These are phyloP conservation scores for Exophiala phaeomuriformis DNA, from an alignment of 2,329 filamentous ascomycete species.

Conservation along the genomic window DNA sequence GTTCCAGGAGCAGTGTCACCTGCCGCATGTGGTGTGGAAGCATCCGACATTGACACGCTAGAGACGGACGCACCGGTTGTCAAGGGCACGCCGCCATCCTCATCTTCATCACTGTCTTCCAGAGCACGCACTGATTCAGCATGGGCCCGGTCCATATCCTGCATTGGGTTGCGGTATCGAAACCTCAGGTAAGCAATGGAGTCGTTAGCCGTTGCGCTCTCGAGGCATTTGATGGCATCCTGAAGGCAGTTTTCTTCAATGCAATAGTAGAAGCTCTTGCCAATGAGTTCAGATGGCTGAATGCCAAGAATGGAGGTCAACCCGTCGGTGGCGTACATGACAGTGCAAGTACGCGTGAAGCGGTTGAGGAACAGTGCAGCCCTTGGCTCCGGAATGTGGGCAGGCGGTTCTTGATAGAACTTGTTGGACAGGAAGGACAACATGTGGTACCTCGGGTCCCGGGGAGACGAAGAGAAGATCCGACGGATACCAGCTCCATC, in stretches of 20 bases:
- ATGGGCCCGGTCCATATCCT: constrained; percentile 42
- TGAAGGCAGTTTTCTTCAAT: constrained; percentile 69
- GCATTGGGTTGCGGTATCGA: constrained; percentile 68
- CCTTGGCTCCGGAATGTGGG: constrained; percentile 64
- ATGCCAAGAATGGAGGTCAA: constrained; percentile 70
- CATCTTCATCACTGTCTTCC: constrained; percentile 45
- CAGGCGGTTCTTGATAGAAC: constrained; percentile 49
- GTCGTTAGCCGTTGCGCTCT: constrained; percentile 82
- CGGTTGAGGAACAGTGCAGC: constrained; percentile 80
- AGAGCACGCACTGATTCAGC: constrained; percentile 39
- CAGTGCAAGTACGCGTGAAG: constrained; percentile 71
- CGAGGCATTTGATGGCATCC: constrained; percentile 70
- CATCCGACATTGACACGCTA: constrained; percentile 34
- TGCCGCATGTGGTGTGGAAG: constrained; percentile 11
- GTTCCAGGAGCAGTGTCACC: neutral
- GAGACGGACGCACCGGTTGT: constrained; percentile 27
- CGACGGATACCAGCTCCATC: constrained; percentile 72
- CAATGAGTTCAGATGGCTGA: constrained; percentile 58
- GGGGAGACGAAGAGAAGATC: constrained; percentile 71
- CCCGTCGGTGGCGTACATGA: constrained; percentile 80
- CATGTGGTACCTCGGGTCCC: constrained; percentile 85
- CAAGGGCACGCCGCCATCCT: constrained; percentile 43
- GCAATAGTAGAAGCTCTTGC: constrained; percentile 80
- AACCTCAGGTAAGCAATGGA: constrained; percentile 86
- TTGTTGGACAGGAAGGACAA: constrained; percentile 75